A percentile compares a stretch with the other conserved stretches of the same genome.
phyloP scores from a whole-genome alignment of 352 stramenopile species.

The Blastocystis sp. region DNA sequence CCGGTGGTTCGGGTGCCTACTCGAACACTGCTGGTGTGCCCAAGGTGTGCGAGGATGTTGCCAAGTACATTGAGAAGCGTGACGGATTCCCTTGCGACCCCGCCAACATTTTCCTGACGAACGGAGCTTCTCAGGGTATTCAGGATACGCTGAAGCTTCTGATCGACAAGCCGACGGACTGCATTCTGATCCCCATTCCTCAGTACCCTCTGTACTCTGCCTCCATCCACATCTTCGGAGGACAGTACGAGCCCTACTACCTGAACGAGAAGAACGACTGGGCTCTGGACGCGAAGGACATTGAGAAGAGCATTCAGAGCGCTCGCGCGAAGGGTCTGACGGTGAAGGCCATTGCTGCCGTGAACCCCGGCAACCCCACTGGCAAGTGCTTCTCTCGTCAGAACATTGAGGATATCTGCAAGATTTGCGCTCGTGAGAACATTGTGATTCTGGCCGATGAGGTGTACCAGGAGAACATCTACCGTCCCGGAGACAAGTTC shows the following conservation, averaged over 20 bases:
- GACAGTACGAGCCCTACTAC: conserved; percentile 85
- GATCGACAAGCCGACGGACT: conserved; percentile 90
- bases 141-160: conserved; percentile 83
- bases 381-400: conserved; percentile 73
- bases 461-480: conserved; percentile 98
- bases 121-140: conserved; percentile 85
- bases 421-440: conserved; percentile 81
- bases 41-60: conserved; percentile 76
- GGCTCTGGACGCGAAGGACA: conserved; percentile 72
- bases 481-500: conserved; percentile 75
- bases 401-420: conserved; percentile 84
- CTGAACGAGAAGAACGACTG: conserved; percentile 83
- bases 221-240: conserved; percentile 80
- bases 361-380: conserved; percentile 96
- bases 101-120: conserved; percentile 90
- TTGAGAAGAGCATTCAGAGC: conserved; percentile 75
- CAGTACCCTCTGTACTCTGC: conserved; percentile 96
- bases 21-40: conserved; percentile 77
- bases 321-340: conserved; percentile 77
- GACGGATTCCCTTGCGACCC: conserved; percentile 78
- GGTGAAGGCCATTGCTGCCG: conserved; percentile 85
- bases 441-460: conserved; percentile 92
- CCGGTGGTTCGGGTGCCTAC: conserved; percentile 77
- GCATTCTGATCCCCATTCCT: conserved; percentile 86
- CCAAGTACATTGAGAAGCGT: conserved; percentile 72